Evolutionary conservation across 805 yeast species (phyloP).

Genomic region (Candida michaelii): DNA sequence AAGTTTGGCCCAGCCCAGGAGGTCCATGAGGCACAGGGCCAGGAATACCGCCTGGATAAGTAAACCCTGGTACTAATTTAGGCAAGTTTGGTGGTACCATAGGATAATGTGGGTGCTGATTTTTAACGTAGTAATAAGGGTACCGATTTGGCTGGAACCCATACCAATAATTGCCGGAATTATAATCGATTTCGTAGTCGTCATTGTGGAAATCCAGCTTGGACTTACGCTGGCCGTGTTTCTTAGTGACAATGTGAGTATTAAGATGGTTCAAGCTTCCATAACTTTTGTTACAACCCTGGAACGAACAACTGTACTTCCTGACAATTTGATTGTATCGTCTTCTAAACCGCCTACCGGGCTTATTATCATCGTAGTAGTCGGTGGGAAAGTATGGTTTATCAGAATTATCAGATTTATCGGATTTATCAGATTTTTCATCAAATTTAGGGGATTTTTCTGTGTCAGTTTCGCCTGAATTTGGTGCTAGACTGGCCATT

Average conservation of each 20-base stretch:
- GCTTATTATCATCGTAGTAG: constrained; percentile 13
- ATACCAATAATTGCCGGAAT: constrained; percentile 20
- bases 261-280: constrained; percentile 44
- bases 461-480: not conserved
- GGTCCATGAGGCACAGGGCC: not conserved
- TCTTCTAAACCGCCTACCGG: constrained; percentile 36
- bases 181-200: constrained; percentile 15
- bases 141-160: constrained; percentile 15
- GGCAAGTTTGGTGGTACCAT: not conserved
- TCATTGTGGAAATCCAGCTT: constrained; percentile 39
- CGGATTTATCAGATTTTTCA: constrained; percentile 1
- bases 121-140: constrained; percentile 8
- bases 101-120: not conserved
- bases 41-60: not conserved
- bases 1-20: not conserved
- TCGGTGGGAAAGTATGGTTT: constrained; percentile 1
- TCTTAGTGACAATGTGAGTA: constrained; percentile 46
- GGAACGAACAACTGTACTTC: constrained; percentile 33
- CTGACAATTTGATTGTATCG: constrained; percentile 37
- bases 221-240: constrained; percentile 43
- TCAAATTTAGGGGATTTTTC: not conserved
- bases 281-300: constrained; percentile 43
- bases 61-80: not conserved
- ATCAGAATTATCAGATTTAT: constrained; percentile 1
- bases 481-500: no score